phyloP scores from a whole-genome alignment of 2,329 filamentous ascomycete genomes.

The Monosporascus cannonballus region DNA sequence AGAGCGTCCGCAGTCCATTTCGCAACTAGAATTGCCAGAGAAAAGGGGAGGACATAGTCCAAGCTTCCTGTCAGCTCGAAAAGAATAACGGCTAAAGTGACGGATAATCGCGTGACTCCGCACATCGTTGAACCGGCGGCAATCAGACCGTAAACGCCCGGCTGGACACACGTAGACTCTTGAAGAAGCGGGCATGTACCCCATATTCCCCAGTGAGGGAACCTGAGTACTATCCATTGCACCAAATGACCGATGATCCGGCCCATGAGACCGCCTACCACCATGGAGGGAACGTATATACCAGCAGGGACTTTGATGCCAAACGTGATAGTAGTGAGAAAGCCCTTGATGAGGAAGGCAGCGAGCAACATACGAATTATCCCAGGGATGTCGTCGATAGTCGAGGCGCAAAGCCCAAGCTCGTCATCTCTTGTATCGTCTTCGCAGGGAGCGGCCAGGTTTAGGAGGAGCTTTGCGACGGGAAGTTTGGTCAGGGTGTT shows the following conservation, averaged over 20 bases:
- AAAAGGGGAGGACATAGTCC: slow-evolving; percentile 93
- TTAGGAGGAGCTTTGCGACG: slow-evolving; percentile 84
- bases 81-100: slow-evolving; percentile 89
- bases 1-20: slow-evolving; percentile 98
- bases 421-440: slow-evolving; percentile 55
- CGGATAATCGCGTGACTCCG: slow-evolving; percentile 86
- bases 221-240: slow-evolving; percentile 72
- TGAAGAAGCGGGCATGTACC: slow-evolving; percentile 63
- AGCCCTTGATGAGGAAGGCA: slow-evolving; percentile 84
- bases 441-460: slow-evolving; percentile 83
- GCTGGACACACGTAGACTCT: slow-evolving; percentile 81
- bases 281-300: slow-evolving; percentile 98
- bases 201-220: slow-evolving; percentile 68
- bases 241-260: slow-evolving; percentile 80
- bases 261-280: slow-evolving; percentile 88
- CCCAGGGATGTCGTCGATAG: slow-evolving; percentile 68
- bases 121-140: slow-evolving; percentile 97
- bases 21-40: slow-evolving; percentile 82
- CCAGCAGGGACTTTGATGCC: slow-evolving; percentile 95
- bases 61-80: slow-evolving; percentile 94
- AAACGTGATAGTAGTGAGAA: slow-evolving; percentile 86
- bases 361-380: slow-evolving; percentile 66
- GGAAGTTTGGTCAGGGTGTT: slow-evolving; percentile 83
- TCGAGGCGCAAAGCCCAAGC: slow-evolving; percentile 71
- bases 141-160: slow-evolving; percentile 93